These are phyloP conservation scores for Aphanomyces euteiches DNA, from an alignment of 352 stramenopile species.

Conservation along the genomic window DNA sequence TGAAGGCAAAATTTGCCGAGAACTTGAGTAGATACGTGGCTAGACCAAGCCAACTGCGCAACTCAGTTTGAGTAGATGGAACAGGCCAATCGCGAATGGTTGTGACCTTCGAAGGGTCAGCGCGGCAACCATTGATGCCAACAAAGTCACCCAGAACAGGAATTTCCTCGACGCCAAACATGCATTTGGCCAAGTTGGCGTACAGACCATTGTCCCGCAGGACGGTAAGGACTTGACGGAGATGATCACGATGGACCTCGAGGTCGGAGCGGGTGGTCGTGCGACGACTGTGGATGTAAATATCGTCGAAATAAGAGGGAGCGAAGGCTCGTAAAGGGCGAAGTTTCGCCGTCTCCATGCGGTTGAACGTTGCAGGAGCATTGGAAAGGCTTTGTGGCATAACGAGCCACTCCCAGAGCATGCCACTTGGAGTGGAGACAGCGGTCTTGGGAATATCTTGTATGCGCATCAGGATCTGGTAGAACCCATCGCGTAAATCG, in stretches of 20 bases:
- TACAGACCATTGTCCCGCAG: slow-evolving; percentile 35
- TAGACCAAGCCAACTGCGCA: slow-evolving; percentile 13
- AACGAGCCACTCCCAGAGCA: slow-evolving; percentile 38
- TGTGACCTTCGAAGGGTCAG: slow-evolving; percentile 13
- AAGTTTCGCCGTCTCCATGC: slow-evolving; percentile 34
- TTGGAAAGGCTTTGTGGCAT: slow-evolving; percentile 35
- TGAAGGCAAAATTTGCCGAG: slow-evolving; percentile 31
- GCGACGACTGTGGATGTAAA: slow-evolving; percentile 35
- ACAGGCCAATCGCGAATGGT: slow-evolving; percentile 31
- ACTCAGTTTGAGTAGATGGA: slow-evolving; percentile 29
- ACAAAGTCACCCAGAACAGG: slow-evolving; percentile 36
- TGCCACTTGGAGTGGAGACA: slow-evolving; percentile 31
- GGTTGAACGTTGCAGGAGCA: slow-evolving; percentile 44
- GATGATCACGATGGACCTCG: slow-evolving; percentile 32
- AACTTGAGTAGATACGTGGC: slow-evolving; percentile 31
- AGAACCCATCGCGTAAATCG: slow-evolving; percentile 38
- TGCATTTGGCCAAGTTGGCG: slow-evolving; percentile 35
- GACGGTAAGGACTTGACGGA: slow-evolving; percentile 31
- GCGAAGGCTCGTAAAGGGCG: slow-evolving; percentile 27
- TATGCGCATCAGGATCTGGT: slow-evolving; percentile 33
- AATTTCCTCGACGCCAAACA: slow-evolving; percentile 20
- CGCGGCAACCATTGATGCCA: slow-evolving; percentile 15
- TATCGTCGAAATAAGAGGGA: slow-evolving; percentile 37
- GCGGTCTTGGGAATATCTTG: slow-evolving; percentile 33
- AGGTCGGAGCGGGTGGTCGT: not conserved